Base-by-base conservation (phyloP, 768 basidiomycete genomes). In the Gyrodon lividus region DNA sequence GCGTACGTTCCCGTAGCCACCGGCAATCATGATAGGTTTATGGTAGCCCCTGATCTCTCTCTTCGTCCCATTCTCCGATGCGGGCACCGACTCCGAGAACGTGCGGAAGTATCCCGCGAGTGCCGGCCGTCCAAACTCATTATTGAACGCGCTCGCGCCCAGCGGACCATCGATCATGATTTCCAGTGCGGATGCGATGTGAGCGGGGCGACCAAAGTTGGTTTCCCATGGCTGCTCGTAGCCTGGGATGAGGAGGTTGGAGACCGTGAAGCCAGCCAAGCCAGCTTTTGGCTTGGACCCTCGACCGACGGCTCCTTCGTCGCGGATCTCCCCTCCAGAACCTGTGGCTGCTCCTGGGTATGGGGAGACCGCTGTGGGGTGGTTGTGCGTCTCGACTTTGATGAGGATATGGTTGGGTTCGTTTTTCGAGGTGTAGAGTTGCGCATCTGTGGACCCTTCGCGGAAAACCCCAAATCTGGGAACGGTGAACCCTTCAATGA, bases 11-110 rank as follows among this genome's bases (percentile, higher is more conserved):
- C 97, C 97, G 56, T 94, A 83, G 22, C 97, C 97, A 17, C 97
- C 97, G 7, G 97, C 96, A 58, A 99, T 89, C 97, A 99, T 99
- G 75, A 99, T 97, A 13, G 97, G 97, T 69, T 99, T 99, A 74
- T 98, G 97, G 70, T 98, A 99, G 0, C 97, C 97, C 48, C 95
- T 74, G n/a, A 93, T 72, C 66, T 92, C 89, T 23, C 70, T 71
- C 59, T 69, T 57, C 46, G 65, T 55, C 4, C 76, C 77, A 34
- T 81, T 81, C 31, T 69, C 66, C 8, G 75, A 71, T 26, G 81
- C 66, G 19, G 85, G 78, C 1, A 93, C 77, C 40, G 80, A 78
- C 69, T 97, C 91, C 10, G 86, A 79, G 71, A 97, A 98, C 0
- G 97, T 96, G 42, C 97, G 86, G 77, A 95, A 98, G 72, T 96